Evolutionary conservation across 192 early-diverging fungal species (phyloP), one percentile per base, ranked within the genome.

Genomic region (Phlyctochytrium planicorne): DNA sequence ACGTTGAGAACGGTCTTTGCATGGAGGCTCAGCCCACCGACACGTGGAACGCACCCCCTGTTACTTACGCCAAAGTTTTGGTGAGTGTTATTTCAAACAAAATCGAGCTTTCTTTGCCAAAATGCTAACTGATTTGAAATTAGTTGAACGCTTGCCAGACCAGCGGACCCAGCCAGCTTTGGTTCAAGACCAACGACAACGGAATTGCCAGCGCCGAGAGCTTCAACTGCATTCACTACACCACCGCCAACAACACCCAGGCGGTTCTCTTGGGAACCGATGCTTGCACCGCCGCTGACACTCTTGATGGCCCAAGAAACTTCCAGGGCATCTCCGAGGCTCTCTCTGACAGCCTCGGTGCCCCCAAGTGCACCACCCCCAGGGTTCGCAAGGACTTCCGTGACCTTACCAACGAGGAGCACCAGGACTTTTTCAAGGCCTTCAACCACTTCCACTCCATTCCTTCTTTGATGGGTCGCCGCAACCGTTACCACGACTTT

Each of bases 1-100:
- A 70, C 30, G 68, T 70, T 34, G 60, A 33, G 24, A 70, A 36
- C 34, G 68, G 68, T 24, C 61, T 70, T 53, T 70, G 68, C 47
- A 23, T 70, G 24, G 52, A 63, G 53, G 60, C 68, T 3, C 34
- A 14, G 14, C 17, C 66, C 16, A n/a, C 40, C 40, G 40, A 63
- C 25, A 35, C 14, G n/a, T 35, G n/a, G 14, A 47, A 16, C 24
- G 30, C 33, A 3, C n/a, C 16, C 36, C 6, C 52, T 47, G 20
- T 20, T 20, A 47, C 40, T 6, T 47, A 6, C 40, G 6, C 20
- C 20, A 6, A 6, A 1, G 59, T 69, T 23, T 6, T n/a, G 55
- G 55, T 57, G 27, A 57, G 55, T 57, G 55, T 6, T 20, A 47
- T 47, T 20, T 47, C 6, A 14, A 6, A 14, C 40, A 6, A 14